Percentiles rank a stretch among this genome's conserved stretches.
phyloP scores from a whole-genome alignment of 1,139 yeast genomes.

The Yamadazyma taylorii region DNA sequence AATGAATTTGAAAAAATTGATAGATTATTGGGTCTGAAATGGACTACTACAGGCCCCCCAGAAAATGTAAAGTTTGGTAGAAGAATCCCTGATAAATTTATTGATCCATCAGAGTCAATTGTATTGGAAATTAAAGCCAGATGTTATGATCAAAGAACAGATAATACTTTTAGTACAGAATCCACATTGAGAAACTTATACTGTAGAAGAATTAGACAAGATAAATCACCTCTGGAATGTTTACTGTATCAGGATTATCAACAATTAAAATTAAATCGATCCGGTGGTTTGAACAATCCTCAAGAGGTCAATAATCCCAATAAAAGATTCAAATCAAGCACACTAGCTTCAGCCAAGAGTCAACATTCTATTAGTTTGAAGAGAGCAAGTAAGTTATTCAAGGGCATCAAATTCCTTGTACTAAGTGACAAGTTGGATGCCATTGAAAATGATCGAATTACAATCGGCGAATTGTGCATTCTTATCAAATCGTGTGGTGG shows the following conservation, averaged over 20 bases:
- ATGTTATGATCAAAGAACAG: constrained; percentile 55
- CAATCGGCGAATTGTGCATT: constrained; percentile 33
- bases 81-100: constrained; percentile 71
- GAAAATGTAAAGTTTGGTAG: constrained; percentile 55
- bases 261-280: constrained; percentile 30
- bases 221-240: constrained; percentile 59
- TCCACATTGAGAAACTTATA: constrained; percentile 77
- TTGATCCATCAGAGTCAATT: constrained; percentile 71
- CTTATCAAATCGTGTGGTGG: constrained; percentile 57
- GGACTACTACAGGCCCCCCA: constrained; percentile 34
- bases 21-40: constrained; percentile 49
- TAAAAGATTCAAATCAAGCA: constrained; percentile 10
- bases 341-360: constrained; percentile 9
- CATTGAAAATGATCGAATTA: constrained; percentile 26
- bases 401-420: constrained; percentile 30
- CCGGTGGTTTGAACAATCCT: constrained; percentile 23
- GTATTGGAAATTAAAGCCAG: constrained; percentile 88
- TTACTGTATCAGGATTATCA: constrained; percentile 58
- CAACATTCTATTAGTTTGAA: constrained; percentile 6
- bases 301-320: constrained; percentile 29
- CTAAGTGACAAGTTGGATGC: constrained; percentile 41
- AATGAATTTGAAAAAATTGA: constrained; percentile 63
- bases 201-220: constrained; percentile 66
- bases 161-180: constrained; percentile 57
- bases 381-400: constrained; percentile 20